Base-by-base conservation (phyloP, 768 basidiomycete species). In the Rubroboletus satanas region DNA sequence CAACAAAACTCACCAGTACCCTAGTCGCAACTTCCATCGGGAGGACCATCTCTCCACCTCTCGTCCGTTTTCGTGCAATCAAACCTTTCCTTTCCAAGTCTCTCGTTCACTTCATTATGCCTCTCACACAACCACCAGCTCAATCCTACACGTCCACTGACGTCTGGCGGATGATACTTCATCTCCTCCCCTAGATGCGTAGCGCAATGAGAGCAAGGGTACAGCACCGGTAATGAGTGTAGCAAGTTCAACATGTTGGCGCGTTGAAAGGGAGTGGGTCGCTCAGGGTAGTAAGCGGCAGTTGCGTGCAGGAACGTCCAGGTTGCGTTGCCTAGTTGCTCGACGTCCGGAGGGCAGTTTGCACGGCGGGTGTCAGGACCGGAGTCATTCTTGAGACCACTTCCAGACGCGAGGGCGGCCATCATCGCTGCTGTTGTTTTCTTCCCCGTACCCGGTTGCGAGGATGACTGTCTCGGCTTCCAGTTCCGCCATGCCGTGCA, bases 281-380 rank as follows among this genome's bases (percentile, higher is more conserved):
- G 72, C n/a, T 87, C 83, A 28, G 96, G 94, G 73, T 94, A 98
- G 72, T 98, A 97, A 21, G 96, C 93, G 0, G 94, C 95, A 6
- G 96, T 88, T 9, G 93, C 87, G 66, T 98, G 96, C 32, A 98
- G 78, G 80, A 98, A 98, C 15, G 93, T 88, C 96, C 96, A 98
- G 2, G 96, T 96, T 43, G 95, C 88, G 46, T 85, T 84, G 2
- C 96, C 96, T 46, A 98, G 85, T 55, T 84, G 79, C 66, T 94
- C 92, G 43, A 87, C 86, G 71, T 98, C 95, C 0, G 94, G 86
- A 12, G 96, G 96, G 67, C 96, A 98, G 52, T 89, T 77, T 5
- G 75, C 73, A 2, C 82, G 81, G 21, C 79, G 83, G 17, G 69
- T 70, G 26, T 74, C 70, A 5, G 70, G 58, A 4, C 68, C 65